phyloP scores from a whole-genome alignment of 2,329 filamentous ascomycete genomes.

The Trichoderma koningii region DNA sequence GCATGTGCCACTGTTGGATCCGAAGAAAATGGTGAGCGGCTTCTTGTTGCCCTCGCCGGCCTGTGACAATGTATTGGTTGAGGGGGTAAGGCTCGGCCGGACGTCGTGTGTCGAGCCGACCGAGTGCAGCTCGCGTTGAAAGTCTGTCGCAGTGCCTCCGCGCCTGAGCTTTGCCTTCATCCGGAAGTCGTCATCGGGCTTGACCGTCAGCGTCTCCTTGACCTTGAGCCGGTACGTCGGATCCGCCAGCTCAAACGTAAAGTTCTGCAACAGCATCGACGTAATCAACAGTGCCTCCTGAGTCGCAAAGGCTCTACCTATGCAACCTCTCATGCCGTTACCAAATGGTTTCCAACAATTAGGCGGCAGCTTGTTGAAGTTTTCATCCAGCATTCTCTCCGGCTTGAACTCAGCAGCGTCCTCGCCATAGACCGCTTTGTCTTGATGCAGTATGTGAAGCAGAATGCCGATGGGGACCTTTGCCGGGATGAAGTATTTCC shows the following conservation, averaged over 20 bases:
- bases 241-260: constrained; percentile 64
- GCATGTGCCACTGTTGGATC: constrained; percentile 70
- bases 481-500: constrained; percentile 54
- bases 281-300: constrained; percentile 49
- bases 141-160: constrained; percentile 40
- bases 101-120: background rate
- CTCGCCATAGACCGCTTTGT: constrained; percentile 58
- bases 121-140: constrained; percentile 37
- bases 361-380: constrained; percentile 43
- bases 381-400: constrained; percentile 63
- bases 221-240: constrained; percentile 56
- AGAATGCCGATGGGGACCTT: constrained; percentile 48
- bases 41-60: constrained; percentile 30
- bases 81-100: background rate
- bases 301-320: constrained; percentile 57
- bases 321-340: constrained; percentile 54
- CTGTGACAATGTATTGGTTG: background rate
- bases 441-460: constrained; percentile 54
- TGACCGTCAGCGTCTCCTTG: constrained; percentile 59
- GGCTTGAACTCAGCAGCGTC: constrained; percentile 61
- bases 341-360: constrained; percentile 57
- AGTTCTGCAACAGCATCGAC: constrained; percentile 65
- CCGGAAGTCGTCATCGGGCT: constrained; percentile 58
- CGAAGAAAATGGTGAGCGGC: constrained; percentile 64
- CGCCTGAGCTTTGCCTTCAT: constrained; percentile 58